Evolutionary conservation across 805 yeast genomes (phyloP).

Genomic region (Jamesozyma gamospora): DNA sequence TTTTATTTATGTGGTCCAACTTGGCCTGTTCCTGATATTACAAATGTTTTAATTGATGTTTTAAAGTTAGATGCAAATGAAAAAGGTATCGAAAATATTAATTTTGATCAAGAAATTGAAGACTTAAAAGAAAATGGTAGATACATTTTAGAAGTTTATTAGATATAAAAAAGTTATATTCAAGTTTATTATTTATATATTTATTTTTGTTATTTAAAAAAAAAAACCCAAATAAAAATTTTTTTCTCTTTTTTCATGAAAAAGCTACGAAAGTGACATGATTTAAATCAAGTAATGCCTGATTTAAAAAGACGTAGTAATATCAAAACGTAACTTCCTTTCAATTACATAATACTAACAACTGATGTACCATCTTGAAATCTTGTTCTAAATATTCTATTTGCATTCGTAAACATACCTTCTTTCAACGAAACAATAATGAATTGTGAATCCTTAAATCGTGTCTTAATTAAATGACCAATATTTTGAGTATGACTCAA

Average conservation of each 20-base stretch:
- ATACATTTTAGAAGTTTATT: constrained; percentile 89
- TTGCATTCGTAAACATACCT: constrained; percentile 97
- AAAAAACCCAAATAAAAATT: background rate
- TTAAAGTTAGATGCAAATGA: constrained; percentile 58
- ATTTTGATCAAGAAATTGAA: constrained; percentile 73
- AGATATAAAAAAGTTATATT: constrained; percentile 8
- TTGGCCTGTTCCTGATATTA: constrained; percentile 97
- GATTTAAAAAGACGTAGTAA: too few relatives aligned
- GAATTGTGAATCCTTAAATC: constrained; percentile 92
- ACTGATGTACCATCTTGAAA: constrained; percentile 96
- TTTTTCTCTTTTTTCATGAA: background rate
- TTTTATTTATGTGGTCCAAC: constrained; percentile 98
- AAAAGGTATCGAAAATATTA: constrained; percentile 55
- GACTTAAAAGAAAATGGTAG: constrained; percentile 88
- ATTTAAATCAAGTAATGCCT: too few relatives aligned
- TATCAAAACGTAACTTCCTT: too few relatives aligned
- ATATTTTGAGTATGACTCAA: constrained; percentile 94
- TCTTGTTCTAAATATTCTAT: constrained; percentile 82
- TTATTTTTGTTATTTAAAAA: background rate
- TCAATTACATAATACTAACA: constrained; percentile 55
- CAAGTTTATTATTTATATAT: background rate
- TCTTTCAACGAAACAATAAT: constrained; percentile 94
- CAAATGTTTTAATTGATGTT: constrained; percentile 80
- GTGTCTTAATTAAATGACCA: constrained; percentile 89
- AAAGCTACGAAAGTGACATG: too few relatives aligned